phyloP scores from a whole-genome alignment of 2,329 filamentous ascomycete genomes.

The Penicillium crustosum region DNA sequence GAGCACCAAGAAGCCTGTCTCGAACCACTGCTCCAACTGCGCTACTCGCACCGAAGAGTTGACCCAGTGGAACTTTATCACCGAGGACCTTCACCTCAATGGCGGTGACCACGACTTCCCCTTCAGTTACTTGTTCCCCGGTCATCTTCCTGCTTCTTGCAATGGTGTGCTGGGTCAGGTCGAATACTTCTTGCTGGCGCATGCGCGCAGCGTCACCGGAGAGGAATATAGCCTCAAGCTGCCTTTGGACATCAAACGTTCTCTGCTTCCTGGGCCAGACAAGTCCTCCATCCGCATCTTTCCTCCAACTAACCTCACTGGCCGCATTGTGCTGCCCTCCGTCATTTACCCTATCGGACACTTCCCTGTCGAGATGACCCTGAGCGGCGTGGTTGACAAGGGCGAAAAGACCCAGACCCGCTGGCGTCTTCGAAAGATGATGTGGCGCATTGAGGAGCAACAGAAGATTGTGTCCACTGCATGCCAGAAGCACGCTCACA shows the following conservation, averaged over 20 bases:
- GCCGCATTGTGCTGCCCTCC: slow-evolving; percentile 75
- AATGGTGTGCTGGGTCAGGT: slow-evolving; percentile 71
- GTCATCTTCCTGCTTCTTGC: slow-evolving; percentile 80
- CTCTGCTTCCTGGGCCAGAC: slow-evolving; percentile 73
- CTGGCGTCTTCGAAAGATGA: slow-evolving; percentile 88
- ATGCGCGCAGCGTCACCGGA: slow-evolving; percentile 60
- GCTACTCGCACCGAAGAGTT: slow-evolving; percentile 69
- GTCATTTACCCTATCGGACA: slow-evolving; percentile 83
- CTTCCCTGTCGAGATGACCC: slow-evolving; percentile 74
- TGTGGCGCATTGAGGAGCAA: slow-evolving; percentile 90
- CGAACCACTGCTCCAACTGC: slow-evolving; percentile 76
- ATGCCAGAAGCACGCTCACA: slow-evolving; percentile 72
- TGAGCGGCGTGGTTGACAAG: slow-evolving; percentile 83
- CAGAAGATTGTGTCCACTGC: slow-evolving; percentile 76
- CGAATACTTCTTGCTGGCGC: slow-evolving; percentile 74
- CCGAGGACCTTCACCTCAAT: slow-evolving; percentile 46
- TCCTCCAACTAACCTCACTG: slow-evolving; percentile 90
- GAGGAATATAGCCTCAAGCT: slow-evolving; percentile 66
- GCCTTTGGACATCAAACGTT: slow-evolving; percentile 72
- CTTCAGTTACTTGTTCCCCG: slow-evolving; percentile 82
- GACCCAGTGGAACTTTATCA: slow-evolving; percentile 75
- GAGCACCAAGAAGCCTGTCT: slow-evolving; percentile 78
- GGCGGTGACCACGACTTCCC: slow-evolving; percentile 73
- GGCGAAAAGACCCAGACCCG: slow-evolving; percentile 67
- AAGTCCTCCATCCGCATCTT: slow-evolving; percentile 93